Conservation (phyloP, 2,329 filamentous ascomycete genomes). For the Stachybotrys chlorohalonatus region DNA sequence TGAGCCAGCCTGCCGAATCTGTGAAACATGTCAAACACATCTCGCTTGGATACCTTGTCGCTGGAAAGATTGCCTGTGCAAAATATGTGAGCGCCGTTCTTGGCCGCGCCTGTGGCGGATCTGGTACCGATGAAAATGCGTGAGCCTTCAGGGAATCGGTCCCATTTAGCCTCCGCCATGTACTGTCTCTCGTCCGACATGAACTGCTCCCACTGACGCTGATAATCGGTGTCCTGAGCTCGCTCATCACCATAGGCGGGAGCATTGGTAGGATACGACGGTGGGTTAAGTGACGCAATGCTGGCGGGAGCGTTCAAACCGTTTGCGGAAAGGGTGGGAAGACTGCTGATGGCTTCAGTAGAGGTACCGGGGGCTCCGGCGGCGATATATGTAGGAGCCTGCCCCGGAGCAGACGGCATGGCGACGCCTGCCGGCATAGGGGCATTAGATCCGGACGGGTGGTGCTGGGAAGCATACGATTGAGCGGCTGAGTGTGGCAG, state of each 20-base stretch:
- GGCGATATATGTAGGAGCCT: constrained; percentile 22
- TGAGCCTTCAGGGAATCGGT: constrained; percentile 68
- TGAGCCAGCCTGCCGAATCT: constrained; percentile 81
- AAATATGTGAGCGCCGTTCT: constrained; percentile 16
- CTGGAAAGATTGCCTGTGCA: constrained; percentile 75
- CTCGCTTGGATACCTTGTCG: constrained; percentile 86
- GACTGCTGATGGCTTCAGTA: constrained; percentile 20
- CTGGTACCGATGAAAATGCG: constrained; percentile 70
- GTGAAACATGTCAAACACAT: constrained; percentile 87
- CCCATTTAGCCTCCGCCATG: constrained; percentile 72
- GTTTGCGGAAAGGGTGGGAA: constrained; percentile 18
- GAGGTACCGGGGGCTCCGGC: constrained; percentile 21
- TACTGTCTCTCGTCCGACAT: constrained; percentile 64
- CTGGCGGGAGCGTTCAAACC: constrained; percentile 17
- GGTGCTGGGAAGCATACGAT: constrained; percentile 27
- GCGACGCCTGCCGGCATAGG: constrained; percentile 17
- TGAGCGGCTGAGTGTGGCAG: constrained; percentile 26
- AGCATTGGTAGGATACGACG: constrained; percentile 20
- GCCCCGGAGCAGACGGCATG: constrained; percentile 20
- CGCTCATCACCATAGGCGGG: constrained; percentile 17
- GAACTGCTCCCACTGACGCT: constrained; percentile 64
- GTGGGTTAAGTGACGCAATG: constrained; percentile 19
- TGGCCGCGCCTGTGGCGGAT: constrained; percentile 15
- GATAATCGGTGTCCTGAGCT: constrained; percentile 36
- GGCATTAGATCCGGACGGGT: constrained; percentile 20